Evolutionary conservation across 2,329 filamentous ascomycete species (phyloP), one percentile per base, ranked within the genome.

Genomic region (Claviceps arundinis): DNA sequence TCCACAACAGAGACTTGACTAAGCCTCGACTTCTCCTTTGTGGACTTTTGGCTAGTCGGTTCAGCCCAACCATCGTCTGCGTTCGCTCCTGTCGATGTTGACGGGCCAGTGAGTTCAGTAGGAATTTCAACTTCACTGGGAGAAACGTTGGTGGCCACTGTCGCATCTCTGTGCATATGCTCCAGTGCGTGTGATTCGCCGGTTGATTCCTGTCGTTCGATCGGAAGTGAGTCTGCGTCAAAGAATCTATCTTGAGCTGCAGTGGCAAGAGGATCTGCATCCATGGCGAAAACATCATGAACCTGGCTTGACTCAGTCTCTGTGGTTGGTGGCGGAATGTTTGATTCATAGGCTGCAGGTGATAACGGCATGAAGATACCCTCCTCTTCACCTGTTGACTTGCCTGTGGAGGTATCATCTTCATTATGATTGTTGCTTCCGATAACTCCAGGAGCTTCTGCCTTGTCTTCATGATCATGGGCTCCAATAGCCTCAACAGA

Each of bases 381-480:
- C 57, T 62, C 68, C 61, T 67, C 68, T 59, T 66, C 67, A 52
- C 64, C 70, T 56, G 74, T 76, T 55, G 69, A 73, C 55, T 69
- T 72, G 52, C 61, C 60, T 48, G 70, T 64, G 40, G 64, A 56
- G 7, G 66, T 64, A 55, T 59, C 62, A 26, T 61, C 60, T 37
- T 58, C 57, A 13, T 40, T 17, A 19, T 57, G 53, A 43, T 50
- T 52, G 4, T 16, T 54, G 7, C 19, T 47, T 37, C 43, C 64
- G 57, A 50, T 37, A 7, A 42, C 4, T 5, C 30, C 37, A 16
- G 48, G 14, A 17, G 38, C 13, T 13, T 42, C 17, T 34, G 22
- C 14, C 9, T 14, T 22, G 16, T 17, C 30, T 42, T 37, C 5
- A 6, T 37, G n/a, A n/a, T 19, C 14, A 7, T n/a, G 26, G 8